Percentiles rank a stretch among this genome's conserved stretches.
Evolutionary conservation across 192 early-diverging fungal genomes (phyloP).

Genomic region (Coemansia brasiliensis): DNA sequence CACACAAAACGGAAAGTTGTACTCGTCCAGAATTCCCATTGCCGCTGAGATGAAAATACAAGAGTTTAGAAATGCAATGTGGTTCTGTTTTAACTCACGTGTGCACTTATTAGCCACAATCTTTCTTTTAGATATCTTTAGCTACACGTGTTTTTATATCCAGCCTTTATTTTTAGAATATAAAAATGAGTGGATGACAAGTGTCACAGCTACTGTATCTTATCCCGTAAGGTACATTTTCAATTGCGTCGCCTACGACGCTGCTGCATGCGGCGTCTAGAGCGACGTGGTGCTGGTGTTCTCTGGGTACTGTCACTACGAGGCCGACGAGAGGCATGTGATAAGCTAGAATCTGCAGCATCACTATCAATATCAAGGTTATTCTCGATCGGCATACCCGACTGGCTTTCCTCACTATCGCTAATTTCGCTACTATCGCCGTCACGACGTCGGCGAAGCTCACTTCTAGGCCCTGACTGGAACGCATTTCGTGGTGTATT

Average conservation of each 20-base stretch:
- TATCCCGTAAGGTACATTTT: no score
- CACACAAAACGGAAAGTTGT: slow-evolving; percentile 62
- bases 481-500: background rate
- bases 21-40: slow-evolving; percentile 53
- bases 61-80: no score
- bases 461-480: slow-evolving; percentile 8
- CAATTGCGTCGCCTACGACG: no score
- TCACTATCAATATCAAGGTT: slow-evolving; percentile 11
- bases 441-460: slow-evolving; percentile 19
- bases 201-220: no score
- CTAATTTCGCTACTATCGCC: background rate
- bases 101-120: no score
- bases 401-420: background rate
- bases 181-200: no score
- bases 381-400: background rate
- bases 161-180: no score
- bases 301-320: background rate
- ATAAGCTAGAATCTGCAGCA: background rate
- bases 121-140: no score
- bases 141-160: no score
- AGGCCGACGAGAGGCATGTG: background rate
- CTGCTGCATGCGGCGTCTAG: no score
- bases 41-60: background rate
- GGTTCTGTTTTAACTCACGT: no score
- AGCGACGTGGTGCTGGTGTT: no score